Evolutionary conservation across 1,139 yeast species (phyloP).

Genomic region (Sugiyamaella novakii): DNA sequence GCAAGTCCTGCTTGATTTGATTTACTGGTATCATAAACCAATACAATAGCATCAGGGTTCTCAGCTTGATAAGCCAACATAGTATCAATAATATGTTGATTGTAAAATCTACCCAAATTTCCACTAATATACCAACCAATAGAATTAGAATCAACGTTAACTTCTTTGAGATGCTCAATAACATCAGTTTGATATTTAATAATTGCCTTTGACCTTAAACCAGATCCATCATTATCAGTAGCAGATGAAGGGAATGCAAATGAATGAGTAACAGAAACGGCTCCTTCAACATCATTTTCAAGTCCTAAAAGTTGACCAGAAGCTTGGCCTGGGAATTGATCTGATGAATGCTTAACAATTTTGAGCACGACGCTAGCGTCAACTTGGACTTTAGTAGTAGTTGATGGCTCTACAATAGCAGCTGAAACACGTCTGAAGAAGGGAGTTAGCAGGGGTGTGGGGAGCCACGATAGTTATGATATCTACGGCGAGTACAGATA

Average conservation of each 20-base stretch:
- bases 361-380: slow-evolving; percentile 60
- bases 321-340: slow-evolving; percentile 63
- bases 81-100: slow-evolving; percentile 65
- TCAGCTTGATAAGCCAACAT: slow-evolving; percentile 63
- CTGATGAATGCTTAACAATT: slow-evolving; percentile 72
- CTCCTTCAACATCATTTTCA: slow-evolving; percentile 59
- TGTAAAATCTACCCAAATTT: slow-evolving; percentile 63
- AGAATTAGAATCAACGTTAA: slow-evolving; percentile 70
- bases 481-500: not conserved
- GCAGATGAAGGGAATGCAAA: slow-evolving; percentile 60
- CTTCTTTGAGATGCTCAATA: slow-evolving; percentile 60
- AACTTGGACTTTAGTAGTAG: slow-evolving; percentile 36
- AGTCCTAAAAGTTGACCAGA: slow-evolving; percentile 81
- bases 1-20: slow-evolving; percentile 59
- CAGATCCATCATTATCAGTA: slow-evolving; percentile 45
- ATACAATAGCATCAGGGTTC: slow-evolving; percentile 65
- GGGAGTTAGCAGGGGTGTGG: too few species aligned
- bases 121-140: slow-evolving; percentile 85
- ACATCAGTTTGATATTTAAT: slow-evolving; percentile 71
- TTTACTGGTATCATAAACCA: slow-evolving; percentile 63
- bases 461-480: too few species aligned
- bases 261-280: slow-evolving; percentile 56
- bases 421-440: slow-evolving; percentile 10
- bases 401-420: slow-evolving; percentile 21
- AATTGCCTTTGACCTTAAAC: slow-evolving; percentile 55